Evolutionary conservation across 108 stramenopile species (phyloP).

Genomic region (Cylindrotheca closterium): DNA sequence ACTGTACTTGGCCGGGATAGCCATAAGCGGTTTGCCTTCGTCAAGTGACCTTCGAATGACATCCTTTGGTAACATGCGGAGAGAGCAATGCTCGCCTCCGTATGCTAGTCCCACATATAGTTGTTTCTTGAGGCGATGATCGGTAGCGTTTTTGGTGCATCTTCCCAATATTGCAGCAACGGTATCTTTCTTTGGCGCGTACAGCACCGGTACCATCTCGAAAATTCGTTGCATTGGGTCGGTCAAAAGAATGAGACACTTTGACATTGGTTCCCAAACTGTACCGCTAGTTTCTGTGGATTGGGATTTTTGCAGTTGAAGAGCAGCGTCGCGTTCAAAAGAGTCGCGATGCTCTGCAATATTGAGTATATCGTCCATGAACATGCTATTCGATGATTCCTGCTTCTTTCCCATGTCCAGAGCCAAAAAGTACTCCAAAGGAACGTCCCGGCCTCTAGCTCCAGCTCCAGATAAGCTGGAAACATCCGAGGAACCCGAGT

Average conservation of each 20-base stretch:
- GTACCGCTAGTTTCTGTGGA: not conserved
- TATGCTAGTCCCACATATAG: slow-evolving; percentile 4
- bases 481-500: slow-evolving; percentile 3
- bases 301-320: no score
- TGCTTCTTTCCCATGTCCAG: no score
- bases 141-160: slow-evolving; percentile 5
- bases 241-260: slow-evolving; percentile 13
- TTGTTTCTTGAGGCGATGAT: slow-evolving; percentile 9
- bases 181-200: not conserved
- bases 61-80: slow-evolving; percentile 4
- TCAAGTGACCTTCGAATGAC: not conserved
- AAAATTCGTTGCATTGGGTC: slow-evolving; percentile 14
- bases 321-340: no score
- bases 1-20: slow-evolving; percentile 2
- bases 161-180: slow-evolving; percentile 7
- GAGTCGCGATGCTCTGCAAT: no score
- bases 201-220: slow-evolving; percentile 15
- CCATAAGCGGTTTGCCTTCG: slow-evolving; percentile 5
- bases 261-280: not conserved
- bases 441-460: not conserved
- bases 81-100: not conserved
- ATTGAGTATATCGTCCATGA: no score
- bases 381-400: no score
- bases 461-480: slow-evolving; percentile 13
- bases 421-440: no score